Evolutionary conservation across 805 yeast genomes (phyloP), one percentile per base, ranked within the genome.

Genomic region (Sugiyamaella smithiae): DNA sequence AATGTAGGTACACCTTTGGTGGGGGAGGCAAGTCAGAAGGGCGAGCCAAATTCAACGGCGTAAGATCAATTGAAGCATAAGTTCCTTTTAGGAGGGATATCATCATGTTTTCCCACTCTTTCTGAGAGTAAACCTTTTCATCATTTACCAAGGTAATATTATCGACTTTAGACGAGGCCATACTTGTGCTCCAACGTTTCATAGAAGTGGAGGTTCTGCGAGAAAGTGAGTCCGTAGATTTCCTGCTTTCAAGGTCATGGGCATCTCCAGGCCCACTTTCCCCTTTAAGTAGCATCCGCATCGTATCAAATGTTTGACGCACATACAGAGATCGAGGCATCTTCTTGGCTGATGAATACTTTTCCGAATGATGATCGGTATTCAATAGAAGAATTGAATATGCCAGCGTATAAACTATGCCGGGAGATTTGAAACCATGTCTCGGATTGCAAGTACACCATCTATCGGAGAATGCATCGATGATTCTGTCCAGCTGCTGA

Each of bases 381-480:
- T 88, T 88, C 45, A 86, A 70, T 45, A 88, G 74, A 45, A 88
- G 72, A 56, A 88, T 69, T 2, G 89, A 77, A 66, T 86, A 88
- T 29, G 86, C 73, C 3, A 86, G 72, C 26, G 88, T 78, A 62
- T 86, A 88, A 50, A 85, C 79, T 43, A 73, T 85, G 57, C 73
- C 77, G 46, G 67, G 68, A 58, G 75, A 77, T 61, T 70, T 75
- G 64, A 70, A 81, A 38, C 71, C 71, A 63, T 72, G 76, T 47
- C 58, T 67, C 23, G 72, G 67, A 69, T 79, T 68, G 65, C 65
- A 77, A 24, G 63, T 65, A 24, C 72, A 66, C 82, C 89, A 88
- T 49, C 82, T 75, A 48, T 73, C 73, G 12, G 93, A 76, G 61
- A 86, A 82, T 2, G 82, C 72, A 38, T 84, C 82, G 46, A 88